Base-by-base conservation (phyloP, 2,329 filamentous ascomycete genomes). In the Aspergillus sp. region DNA sequence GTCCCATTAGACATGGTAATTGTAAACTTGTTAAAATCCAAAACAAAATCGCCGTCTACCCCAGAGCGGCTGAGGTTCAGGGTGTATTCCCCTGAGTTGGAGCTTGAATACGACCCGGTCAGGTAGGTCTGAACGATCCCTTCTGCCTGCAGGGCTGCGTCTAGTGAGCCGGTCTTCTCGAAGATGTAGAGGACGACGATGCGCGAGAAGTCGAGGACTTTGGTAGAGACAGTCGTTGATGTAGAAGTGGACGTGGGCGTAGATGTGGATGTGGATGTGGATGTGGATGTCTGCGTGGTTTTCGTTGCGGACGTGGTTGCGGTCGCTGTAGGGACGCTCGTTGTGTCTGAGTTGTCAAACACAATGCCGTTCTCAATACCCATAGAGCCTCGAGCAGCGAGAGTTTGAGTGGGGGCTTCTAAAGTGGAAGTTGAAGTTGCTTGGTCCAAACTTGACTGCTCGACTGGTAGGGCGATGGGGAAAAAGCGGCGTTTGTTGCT, bases 131-230 rank as follows among this genome's bases (percentile, higher is more conserved):
- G 49, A 47, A 69, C 62, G 29, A 59, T 39, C 42, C 56, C 45
- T 45, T 56, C 54, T 1, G 62, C 54, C 43, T 57, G 51, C 44
- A 59, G 48, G 28, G 67, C 58, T 41, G 57, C 54, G 6, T 53
- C 42, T 3, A 68, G 42, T 0, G 56, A 57, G 7, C 57, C 60
- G 0, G 65, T 67, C 36, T 61, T 57, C 50, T 67, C 53, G 12
- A 68, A 49, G 26, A 68, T 63, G 43, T 64, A 66, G 13, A 83
- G 68, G 6, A 68, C 58, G 2, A 63, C 61, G 34, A 66, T 56
- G 36, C 59, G 59, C 11, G 65, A 61, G 48, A 69, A 68, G 33
- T 62, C 58, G 13, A 67, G 47, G 11, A 61, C 53, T 7, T 56
- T 45, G 6, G 47, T 46, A 1, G 57, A 48, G 2, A 62, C 43